phyloP scores from a whole-genome alignment of 768 basidiomycete species.

The Leccinellum rugosiceps region DNA sequence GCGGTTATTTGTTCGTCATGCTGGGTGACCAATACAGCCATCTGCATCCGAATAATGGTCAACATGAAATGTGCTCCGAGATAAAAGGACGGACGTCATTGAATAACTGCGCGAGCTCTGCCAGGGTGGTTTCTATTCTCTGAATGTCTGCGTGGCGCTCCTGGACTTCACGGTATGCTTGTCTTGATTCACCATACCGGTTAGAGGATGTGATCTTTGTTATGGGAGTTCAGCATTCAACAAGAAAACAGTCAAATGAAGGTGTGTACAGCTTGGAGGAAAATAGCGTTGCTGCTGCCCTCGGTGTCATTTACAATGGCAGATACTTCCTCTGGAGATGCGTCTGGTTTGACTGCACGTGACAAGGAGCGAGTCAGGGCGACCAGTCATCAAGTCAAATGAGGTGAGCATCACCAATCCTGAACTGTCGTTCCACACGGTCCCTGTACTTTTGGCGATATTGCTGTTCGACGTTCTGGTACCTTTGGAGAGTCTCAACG shows the following conservation, averaged over 20 bases:
- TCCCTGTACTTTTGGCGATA: conserved; percentile 61
- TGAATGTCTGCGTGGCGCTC: conserved; percentile 82
- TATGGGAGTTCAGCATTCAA: not conserved
- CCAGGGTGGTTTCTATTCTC: conserved; percentile 81
- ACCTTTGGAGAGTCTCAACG: conserved; percentile 71
- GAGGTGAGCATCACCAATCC: conserved; percentile 53
- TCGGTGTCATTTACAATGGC: conserved; percentile 63
- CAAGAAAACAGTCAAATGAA: not conserved
- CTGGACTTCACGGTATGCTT: conserved; percentile 85
- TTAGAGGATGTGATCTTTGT: conserved; percentile 68
- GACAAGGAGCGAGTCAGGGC: not conserved
- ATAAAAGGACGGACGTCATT: conserved; percentile 54
- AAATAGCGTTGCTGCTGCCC: conserved; percentile 62
- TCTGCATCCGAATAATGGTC: conserved; percentile 39
- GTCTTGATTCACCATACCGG: conserved; percentile 78
- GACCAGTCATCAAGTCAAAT: not conserved
- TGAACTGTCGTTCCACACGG: conserved; percentile 71
- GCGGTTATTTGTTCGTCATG: conserved; percentile 72
- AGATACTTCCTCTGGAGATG: conserved; percentile 75
- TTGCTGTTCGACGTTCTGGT: conserved; percentile 73
- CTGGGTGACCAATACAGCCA: conserved; percentile 74
- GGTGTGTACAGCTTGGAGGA: conserved; percentile 62
- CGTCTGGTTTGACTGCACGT: conserved; percentile 75
- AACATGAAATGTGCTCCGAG: not conserved
- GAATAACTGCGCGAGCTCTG: conserved; percentile 87